Base-by-base conservation (phyloP, 176 grass and related monocot genomes). In the Aegilops umbellulata region DNA sequence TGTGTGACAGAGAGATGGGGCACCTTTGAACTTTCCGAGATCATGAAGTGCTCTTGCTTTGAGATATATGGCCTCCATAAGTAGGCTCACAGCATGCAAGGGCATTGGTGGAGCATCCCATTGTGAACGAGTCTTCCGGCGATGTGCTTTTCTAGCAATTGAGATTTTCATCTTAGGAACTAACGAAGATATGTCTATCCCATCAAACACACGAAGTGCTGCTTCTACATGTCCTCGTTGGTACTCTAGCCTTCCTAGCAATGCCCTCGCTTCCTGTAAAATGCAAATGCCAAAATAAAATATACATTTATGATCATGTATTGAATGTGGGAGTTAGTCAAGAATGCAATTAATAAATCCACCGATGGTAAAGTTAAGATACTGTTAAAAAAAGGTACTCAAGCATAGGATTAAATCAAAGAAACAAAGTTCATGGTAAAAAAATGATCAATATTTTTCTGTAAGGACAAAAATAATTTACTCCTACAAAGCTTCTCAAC, bases 191-290 rank as follows among this genome's bases (percentile, higher is more conserved):
- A 97, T 84, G 85, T 99, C 97, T 88, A 99, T 96, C 58, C 90
- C 90, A 74, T 91, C 92, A 86, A 91, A 99, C 79, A 99, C 91
- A 87, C 82, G 92, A 74, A 94, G 83, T 57, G 97, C 97, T 16
- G 90, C 94, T 86, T 97, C 97, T 58, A 88, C 84, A 91, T 99
- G 91, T n/a, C 97, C 97, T 35, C 88, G 85, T 69, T 96, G 90
- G 82, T 97, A 99, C 75, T 99, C 97, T 76, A 99, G 42, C 82
- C 94, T 99, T 89, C 92, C 97, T 84, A 99, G 89, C 79, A 99
- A 80, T 8, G 97, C 92, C 85, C 97, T 99, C 69, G 97, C 97
- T 79, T 99, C 97, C 97, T 99, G 79, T 20, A 91, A 89, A 81
- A 83, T 86, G 35, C 70, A 36, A 79, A 80, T 86, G 53, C 60